Evolutionary conservation across 139 green algal species (phyloP), one percentile per base, ranked within the genome.

Genomic region (Auxenochlorella pyrenoidosa): DNA sequence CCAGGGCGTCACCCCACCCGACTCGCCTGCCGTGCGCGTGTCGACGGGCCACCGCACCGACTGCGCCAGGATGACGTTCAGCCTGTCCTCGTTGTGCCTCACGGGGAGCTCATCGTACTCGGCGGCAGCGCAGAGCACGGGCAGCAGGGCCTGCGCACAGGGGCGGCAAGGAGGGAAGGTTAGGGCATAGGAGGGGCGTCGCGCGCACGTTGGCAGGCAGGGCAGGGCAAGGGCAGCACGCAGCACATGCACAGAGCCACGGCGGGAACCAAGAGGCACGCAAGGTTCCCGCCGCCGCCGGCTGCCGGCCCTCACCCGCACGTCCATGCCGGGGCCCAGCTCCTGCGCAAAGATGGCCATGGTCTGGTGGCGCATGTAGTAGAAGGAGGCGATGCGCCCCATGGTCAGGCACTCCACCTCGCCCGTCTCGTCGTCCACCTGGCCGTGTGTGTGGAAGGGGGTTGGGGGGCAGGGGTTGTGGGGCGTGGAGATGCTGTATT

Each of bases 81-180:
- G 89, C 84, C 95, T 95, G 90, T 99, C 98, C 89, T 99, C 98
- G 86, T 99, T 99, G 93, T 99, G 97, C 0, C 98, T 92, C 81
- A 99, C 97, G 0, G 98, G 98, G 80, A 99, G 91, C 88, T 99
- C 97, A 89, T 98, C 95, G 88, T 96, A 99, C 94, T 99, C 98
- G 21, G 94, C 82, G 13, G 93, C 94, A 21, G 70, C 90, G 88
- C 94, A 98, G 78, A 99, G 91, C 26, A 96, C 92, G 63, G 72
- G 76, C 63, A 95, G 75, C 73, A 94, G 82, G 81, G 87, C 82
- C 70, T 86, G 71, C 84, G 76, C 0, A 6, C 36, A 75, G n/a
- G 4, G 32, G 10, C 13, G 44, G 28, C 22, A 73, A 21, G 34
- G 24, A 24, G 40, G 30, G 21, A n/a, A n/a, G n/a, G n/a, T n/a